phyloP scores from a whole-genome alignment of 78 protist species.

The Speleostelium caveatum region DNA sequence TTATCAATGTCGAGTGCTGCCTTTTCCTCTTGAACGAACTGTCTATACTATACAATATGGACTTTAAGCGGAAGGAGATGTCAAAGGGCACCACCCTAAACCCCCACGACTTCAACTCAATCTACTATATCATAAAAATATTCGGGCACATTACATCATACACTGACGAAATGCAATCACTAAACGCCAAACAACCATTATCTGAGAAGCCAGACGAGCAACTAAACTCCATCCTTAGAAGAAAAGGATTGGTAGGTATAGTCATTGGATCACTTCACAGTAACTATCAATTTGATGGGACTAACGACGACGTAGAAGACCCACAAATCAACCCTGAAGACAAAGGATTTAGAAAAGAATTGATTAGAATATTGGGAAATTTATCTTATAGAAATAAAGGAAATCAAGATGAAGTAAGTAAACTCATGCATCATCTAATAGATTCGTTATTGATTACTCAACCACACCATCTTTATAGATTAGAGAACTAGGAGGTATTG shows the following conservation, averaged over 20 bases:
- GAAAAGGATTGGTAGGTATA: constrained; percentile 59
- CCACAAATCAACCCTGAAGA: background rate
- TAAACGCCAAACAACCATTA: background rate
- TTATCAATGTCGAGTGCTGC: constrained; percentile 28
- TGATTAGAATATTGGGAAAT: constrained; percentile 63
- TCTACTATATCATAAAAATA: constrained; percentile 56
- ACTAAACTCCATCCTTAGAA: constrained; percentile 36
- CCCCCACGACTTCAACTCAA: constrained; percentile 26
- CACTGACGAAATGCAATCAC: constrained; percentile 50
- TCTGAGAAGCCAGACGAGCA: background rate
- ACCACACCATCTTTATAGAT: too few relatives aligned
- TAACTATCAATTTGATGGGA: constrained; percentile 27
- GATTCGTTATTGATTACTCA: too few relatives aligned
- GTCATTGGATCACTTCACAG: constrained; percentile 70
- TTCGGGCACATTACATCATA: constrained; percentile 60
- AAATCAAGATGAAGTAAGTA: constrained; percentile 78
- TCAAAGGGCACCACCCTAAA: background rate
- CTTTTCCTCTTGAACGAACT: constrained; percentile 25
- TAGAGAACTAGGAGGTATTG: constrained; percentile 65
- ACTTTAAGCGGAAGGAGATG: constrained; percentile 9
- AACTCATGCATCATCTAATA: too few relatives aligned
- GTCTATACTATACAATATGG: constrained; percentile 47
- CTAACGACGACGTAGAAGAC: background rate
- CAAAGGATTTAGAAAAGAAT: constrained; percentile 36
- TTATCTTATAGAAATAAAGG: constrained; percentile 25